Conservation (phyloP, 129 eudicot genomes). For the Artemisia argyi region DNA sequence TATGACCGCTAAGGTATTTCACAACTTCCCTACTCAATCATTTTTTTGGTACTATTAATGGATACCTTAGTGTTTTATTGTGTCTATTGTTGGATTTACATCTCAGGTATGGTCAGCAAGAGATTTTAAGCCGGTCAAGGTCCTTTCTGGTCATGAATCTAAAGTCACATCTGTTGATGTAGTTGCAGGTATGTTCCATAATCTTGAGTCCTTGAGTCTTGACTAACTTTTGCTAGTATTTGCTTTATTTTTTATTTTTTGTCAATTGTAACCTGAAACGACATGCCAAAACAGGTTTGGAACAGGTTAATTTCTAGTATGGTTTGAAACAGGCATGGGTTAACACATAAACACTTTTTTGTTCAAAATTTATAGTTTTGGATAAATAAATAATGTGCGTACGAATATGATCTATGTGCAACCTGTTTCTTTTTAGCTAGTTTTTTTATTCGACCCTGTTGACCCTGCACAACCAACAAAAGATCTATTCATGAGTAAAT, state of each 20-base stretch:
- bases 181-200: slow-evolving; percentile 54
- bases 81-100: slow-evolving; percentile 7
- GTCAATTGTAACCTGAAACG: no score
- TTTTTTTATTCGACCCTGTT: no score
- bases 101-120: slow-evolving; percentile 90
- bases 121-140: slow-evolving; percentile 90
- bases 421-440: no score
- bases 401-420: no score
- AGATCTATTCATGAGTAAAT: no score
- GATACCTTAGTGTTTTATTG: background rate
- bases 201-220: background rate
- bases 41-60: background rate
- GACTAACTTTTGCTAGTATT: background rate
- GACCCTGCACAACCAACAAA: no score
- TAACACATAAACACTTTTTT: background rate
- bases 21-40: background rate
- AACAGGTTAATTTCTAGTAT: background rate
- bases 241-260: background rate
- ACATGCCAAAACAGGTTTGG: background rate
- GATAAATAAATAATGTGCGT: no score
- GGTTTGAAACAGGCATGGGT: background rate
- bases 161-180: slow-evolving; percentile 83
- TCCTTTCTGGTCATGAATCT: slow-evolving; percentile 87
- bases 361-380: background rate
- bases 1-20: slow-evolving; percentile 87